Base-by-base conservation (phyloP, 2,329 filamentous ascomycete genomes). In the Pseudopithomyces chartarum region DNA sequence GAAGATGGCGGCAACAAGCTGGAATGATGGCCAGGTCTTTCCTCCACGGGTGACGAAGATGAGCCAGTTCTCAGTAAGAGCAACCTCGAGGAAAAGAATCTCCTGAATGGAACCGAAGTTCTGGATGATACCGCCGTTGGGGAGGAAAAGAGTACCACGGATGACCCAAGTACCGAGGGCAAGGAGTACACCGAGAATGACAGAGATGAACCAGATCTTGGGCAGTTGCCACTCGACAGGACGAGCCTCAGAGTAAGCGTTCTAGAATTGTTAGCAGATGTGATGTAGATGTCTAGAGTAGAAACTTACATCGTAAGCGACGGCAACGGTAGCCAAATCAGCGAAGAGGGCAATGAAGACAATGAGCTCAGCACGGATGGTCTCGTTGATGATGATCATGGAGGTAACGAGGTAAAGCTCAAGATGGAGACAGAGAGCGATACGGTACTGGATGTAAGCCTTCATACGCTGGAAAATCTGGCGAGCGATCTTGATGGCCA, bases 381-480 rank as follows among this genome's bases (percentile, higher is more conserved):
- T 90, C 81, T 91, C 88, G 80, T 90, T 88, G 79, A 91, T 85
- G 80, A 90, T 90, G 76, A 91, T 87, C 87, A 91, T 91, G 33
- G 88, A 90, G 58, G 87, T 88, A 66, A 89, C 87, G 22, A 92
- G 82, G 82, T 91, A 92, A 73, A 92, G 86, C 77, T 90, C 88
- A 68, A 90, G 81, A 75, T 90, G 88, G 60, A 90, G 79, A 77
- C 88, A 90, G 58, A 90, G 84, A 48, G 88, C 88, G 71, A 90
- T 90, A 82, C 88, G 87, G 80, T 90, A 90, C 78, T 90, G 87
- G 58, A 90, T 88, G 75, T 90, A 90, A 26, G 87, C 85, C 82
- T 90, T 90, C 88, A 90, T 90, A 70, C 87, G 87, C 81, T 90
- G 87, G 85, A 90, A 90, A 70, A 90, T 90, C 79, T 90, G 86